Evolutionary conservation across 768 basidiomycete genomes (phyloP), one percentile per base, ranked within the genome.

Genomic region (Baorangia bicolor): DNA sequence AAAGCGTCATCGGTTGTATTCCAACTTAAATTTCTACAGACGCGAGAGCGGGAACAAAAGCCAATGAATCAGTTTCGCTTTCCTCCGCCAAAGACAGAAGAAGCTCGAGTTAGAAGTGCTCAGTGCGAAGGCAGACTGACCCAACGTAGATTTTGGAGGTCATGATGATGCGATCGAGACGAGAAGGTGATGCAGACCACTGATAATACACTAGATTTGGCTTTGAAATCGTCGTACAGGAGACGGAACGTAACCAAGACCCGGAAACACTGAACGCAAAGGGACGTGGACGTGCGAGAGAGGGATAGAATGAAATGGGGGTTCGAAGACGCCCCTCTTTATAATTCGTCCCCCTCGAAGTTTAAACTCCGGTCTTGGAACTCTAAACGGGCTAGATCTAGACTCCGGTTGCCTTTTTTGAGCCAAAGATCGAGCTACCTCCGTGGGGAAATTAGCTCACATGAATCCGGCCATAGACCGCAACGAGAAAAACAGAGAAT

Each of bases 1-100:
- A 97, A 82, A 54, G 84, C 83, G 39, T 96, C 94, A 84, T 96
- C 94, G 73, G 85, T 94, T 74, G 94, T 96, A 80, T 88, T 90
- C 91, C 91, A 93, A 83, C 89, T 92, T 82, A 92, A 81, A 85
- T 92, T 92, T 81, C 91, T 92, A 86, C 77, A 78, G 71, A 74
- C 73, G 64, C 70, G 75, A 46, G 62, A 75, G 69, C 75, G 77
- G 33, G 45, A 51, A 61, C 57, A 70, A 75, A 75, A 78, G 73
- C 70, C 65, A 70, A 58, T 52, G 70, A 74, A 84, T 87, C 77
- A 86, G 84, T 85, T 75, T 68, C 74, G 74, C 63, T 75, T 73
- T 70, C 69, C 77, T 67, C 67, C 69, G 68, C 64, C 69, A 73
- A 66, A 71, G 73, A 75, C 72, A 71, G 65, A 72, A 73, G 72